Evolutionary conservation across 2,329 filamentous ascomycete species (phyloP).

Genomic region (Aspergillus sergii): DNA sequence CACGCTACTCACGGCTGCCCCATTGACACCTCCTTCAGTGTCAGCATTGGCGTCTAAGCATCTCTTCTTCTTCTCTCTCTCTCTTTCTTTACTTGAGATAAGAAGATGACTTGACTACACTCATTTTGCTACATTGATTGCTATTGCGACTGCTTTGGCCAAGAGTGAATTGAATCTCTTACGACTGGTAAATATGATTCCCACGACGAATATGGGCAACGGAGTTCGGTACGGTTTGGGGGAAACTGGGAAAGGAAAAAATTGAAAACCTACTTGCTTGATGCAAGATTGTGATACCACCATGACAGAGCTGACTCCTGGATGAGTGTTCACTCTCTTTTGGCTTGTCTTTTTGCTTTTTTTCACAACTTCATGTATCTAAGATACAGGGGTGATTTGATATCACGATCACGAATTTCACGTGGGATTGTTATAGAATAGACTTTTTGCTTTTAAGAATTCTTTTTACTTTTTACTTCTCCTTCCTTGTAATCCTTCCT

Average conservation of each 20-base stretch:
- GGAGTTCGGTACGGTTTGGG: neutral
- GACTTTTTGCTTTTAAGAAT: neutral
- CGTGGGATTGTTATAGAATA: neutral
- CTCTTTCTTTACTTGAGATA: neutral
- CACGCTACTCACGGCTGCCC: slow-evolving; percentile 46
- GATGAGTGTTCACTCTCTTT: slow-evolving; percentile 3
- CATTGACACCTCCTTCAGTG: slow-evolving; percentile 33
- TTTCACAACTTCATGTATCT: neutral
- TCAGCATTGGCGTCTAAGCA: slow-evolving; percentile 26
- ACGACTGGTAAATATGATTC: neutral
- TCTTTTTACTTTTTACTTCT: neutral
- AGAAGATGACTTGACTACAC: neutral
- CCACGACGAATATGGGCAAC: neutral
- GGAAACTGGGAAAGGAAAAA: neutral
- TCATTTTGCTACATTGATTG: neutral
- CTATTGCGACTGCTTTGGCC: neutral
- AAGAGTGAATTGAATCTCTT: neutral
- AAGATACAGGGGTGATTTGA: neutral
- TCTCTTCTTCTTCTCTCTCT: neutral
- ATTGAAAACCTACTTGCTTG: slow-evolving; percentile 1
- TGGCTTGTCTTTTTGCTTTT: neutral
- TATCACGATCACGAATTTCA: neutral
- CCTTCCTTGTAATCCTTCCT: neutral
- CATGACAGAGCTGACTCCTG: slow-evolving; percentile 7
- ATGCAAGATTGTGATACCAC: slow-evolving; percentile 6